Percentiles rank a stretch among this genome's conserved stretches.
These are phyloP conservation scores for Solanum chilense DNA, from an alignment of 257 asterid genomes.

Conservation along the genomic window DNA sequence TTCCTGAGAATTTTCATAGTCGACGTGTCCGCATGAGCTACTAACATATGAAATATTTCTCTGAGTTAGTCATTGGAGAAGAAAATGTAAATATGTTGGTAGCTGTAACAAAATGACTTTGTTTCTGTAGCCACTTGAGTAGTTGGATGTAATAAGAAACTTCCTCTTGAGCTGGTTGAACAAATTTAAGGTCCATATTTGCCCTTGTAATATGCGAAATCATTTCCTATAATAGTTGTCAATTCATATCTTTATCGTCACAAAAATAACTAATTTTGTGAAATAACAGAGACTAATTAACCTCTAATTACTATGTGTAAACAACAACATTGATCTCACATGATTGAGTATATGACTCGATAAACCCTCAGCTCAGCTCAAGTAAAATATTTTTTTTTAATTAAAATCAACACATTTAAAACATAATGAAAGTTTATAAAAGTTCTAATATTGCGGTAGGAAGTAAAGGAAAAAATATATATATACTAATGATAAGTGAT, in stretches of 20 bases:
- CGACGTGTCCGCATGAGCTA: not conserved
- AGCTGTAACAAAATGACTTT: not conserved
- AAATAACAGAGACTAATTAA: not conserved
- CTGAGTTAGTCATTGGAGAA: not conserved
- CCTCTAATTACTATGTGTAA: no score
- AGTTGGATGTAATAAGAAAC: not conserved
- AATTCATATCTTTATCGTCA: no score
- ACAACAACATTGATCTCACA: no score
- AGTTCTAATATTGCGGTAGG: not conserved
- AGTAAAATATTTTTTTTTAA: no score
- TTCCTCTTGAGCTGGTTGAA: not conserved
- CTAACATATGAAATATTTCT: not conserved
- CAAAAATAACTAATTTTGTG: not conserved
- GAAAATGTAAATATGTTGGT: not conserved
- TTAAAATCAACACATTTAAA: not conserved
- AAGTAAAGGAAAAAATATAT: not conserved
- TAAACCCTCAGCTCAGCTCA: no score
- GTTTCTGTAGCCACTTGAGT: not conserved
- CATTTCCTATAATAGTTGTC: not conserved
- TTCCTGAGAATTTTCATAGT: not conserved
- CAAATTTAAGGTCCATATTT: not conserved
- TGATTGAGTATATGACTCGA: no score
- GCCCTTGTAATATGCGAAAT: not conserved
- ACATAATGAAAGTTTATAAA: not conserved
- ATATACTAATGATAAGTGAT: not conserved